Conservation (phyloP, 345 rosid species). For the Eucalyptus grandis region DNA sequence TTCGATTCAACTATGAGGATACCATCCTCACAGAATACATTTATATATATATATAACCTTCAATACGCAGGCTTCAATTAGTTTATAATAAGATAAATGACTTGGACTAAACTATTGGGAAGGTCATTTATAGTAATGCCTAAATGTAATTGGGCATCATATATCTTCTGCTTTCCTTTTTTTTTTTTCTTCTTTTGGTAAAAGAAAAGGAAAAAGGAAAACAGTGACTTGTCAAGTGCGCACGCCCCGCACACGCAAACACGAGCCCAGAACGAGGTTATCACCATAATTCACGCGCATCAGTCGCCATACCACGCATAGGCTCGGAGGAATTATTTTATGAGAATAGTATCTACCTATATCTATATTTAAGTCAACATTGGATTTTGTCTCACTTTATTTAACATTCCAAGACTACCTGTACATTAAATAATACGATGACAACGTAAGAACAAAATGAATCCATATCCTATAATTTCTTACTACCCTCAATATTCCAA, state of each 20-base stretch:
- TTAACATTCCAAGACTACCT: neutral
- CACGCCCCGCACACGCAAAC: neutral
- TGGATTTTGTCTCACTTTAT: neutral
- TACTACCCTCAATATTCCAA: neutral
- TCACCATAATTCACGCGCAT: neutral
- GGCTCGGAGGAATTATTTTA: neutral
- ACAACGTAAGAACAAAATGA: neutral
- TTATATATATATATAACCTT: neutral
- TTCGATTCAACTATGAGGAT: neutral
- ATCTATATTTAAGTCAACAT: neutral
- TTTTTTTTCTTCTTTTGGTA: neutral
- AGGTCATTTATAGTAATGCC: neutral
- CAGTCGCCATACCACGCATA: neutral
- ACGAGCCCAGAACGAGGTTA: neutral
- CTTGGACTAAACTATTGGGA: neutral
- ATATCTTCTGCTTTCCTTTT: neutral
- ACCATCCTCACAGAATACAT: neutral
- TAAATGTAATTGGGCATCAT: neutral
- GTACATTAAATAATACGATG: neutral
- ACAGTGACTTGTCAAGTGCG: neutral
- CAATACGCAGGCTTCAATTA: neutral
- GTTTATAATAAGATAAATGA: neutral
- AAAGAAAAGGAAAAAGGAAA: neutral
- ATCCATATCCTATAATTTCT: neutral
- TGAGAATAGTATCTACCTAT: neutral